Evolutionary conservation across 2,329 filamentous ascomycete species (phyloP), one percentile per base, ranked within the genome.

Genomic region (Monosporascus sp.): DNA sequence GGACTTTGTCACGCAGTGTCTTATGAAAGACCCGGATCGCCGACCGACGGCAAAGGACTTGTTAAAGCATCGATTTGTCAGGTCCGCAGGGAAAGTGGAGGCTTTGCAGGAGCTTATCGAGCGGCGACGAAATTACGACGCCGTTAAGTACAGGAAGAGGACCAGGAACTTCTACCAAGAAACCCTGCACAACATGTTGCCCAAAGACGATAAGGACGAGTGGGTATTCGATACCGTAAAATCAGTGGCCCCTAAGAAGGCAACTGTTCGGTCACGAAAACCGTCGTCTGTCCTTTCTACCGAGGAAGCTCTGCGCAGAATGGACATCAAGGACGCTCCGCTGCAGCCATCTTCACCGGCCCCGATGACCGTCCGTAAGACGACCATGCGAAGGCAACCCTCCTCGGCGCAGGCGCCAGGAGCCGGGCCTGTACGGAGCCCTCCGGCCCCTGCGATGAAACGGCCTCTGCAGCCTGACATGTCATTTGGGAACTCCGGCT

Each of bases 171-270:
- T 93, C 71, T 97, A 97, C 71, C 92, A 96, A 63, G 93, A 97
- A 73, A 96, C 93, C 3, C 77, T 97, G 48, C 83, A 87, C 62
- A 86, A 82, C 8, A 81, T 95, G 51, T 78, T 81, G 2, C 78
- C 82, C 2, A 84, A 78, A 60, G 77, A 82, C 38, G 86, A 91
- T 5, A 79, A 89, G 17, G 91, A 96, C 58, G 92, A 89, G 59
- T 97, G 93, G 93, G 87, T 96, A 2, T 97, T 97, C 67, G 93
- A 97, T 65, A 97, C 93, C 0, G 85, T 97, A 66, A 94, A 89
- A 70, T 90, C 88, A 0, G 76, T 86, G 35, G 79, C 76, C 4
- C 78, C 82, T 4, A 81, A 81, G 62, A 83, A 79, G 40, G 71
- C 75, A 15, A 75, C 74, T 0, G 72, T 78, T 51, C 80, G 75